Conservation (phyloP, 2,329 filamentous ascomycete genomes). For the Cryphonectria nitschkei region DNA sequence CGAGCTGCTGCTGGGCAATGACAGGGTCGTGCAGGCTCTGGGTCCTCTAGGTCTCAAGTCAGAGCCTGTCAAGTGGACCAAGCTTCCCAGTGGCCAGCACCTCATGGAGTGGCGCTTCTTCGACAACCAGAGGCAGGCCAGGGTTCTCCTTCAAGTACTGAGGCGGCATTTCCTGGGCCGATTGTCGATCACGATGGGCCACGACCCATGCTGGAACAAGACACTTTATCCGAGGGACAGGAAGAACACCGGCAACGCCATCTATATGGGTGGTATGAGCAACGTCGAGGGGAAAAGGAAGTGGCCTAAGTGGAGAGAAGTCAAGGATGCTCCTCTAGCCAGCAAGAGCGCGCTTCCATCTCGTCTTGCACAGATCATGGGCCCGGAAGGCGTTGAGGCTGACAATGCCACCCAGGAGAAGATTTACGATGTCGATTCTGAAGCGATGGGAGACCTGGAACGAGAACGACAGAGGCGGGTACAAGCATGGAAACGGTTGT, state of each 20-base stretch:
- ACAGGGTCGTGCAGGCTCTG: background rate
- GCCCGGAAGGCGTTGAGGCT: background rate
- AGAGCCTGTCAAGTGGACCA: background rate
- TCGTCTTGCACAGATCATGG: background rate
- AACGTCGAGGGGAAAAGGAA: background rate
- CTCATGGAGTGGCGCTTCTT: slow-evolving; percentile 14
- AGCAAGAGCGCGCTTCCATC: background rate
- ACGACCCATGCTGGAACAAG: slow-evolving; percentile 14
- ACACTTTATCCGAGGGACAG: slow-evolving; percentile 10
- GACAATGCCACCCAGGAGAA: background rate
- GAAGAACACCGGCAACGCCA: background rate
- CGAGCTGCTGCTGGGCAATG: background rate
- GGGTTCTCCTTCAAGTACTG: background rate
- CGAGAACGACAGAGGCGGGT: background rate
- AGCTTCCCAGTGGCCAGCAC: background rate
- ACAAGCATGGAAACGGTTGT: background rate
- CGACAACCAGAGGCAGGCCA: slow-evolving; percentile 8
- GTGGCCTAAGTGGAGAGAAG: background rate
- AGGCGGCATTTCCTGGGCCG: slow-evolving; percentile 2
- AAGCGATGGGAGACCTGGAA: background rate
- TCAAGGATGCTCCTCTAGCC: background rate
- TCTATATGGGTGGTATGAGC: background rate
- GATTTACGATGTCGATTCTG: background rate
- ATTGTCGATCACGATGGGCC: background rate
- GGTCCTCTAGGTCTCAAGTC: slow-evolving; percentile 8